These are phyloP conservation scores for Pythium scleroteichum DNA, from an alignment of 352 stramenopile species.

Conservation along the genomic window DNA sequence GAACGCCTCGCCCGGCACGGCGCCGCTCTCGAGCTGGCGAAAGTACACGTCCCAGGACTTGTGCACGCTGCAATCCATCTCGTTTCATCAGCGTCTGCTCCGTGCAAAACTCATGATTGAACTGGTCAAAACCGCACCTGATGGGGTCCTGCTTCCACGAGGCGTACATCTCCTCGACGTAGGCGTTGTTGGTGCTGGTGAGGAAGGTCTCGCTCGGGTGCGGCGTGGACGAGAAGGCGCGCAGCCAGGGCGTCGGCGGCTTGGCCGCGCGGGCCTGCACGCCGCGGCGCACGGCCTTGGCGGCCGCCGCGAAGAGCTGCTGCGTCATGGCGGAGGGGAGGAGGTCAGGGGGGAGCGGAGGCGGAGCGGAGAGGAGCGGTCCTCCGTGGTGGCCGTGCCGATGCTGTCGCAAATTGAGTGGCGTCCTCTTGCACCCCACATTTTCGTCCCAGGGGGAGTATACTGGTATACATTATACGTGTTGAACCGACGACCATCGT, in stretches of 20 bases:
- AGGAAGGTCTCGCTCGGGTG: slow-evolving; percentile 93
- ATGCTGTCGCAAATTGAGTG: slow-evolving; percentile 10
- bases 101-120: too few relatives aligned
- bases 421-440: slow-evolving; percentile 9
- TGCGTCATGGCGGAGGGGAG: slow-evolving; percentile 40
- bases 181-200: slow-evolving; percentile 93
- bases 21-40: slow-evolving; percentile 75
- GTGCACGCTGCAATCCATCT: slow-evolving; percentile 84
- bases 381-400: neutral
- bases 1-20: slow-evolving; percentile 78
- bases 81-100: too few relatives aligned
- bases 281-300: slow-evolving; percentile 54
- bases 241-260: slow-evolving; percentile 27
- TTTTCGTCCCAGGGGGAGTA: slow-evolving; percentile 8
- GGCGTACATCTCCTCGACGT: slow-evolving; percentile 98
- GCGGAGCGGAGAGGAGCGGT: slow-evolving; percentile 2
- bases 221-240: slow-evolving; percentile 62
- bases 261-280: slow-evolving; percentile 31
- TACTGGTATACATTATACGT: slow-evolving; percentile 21
- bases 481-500: slow-evolving; percentile 8
- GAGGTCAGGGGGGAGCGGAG: neutral
- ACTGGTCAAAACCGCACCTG: slow-evolving; percentile 38
- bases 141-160: slow-evolving; percentile 90
- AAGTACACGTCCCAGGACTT: slow-evolving; percentile 90
- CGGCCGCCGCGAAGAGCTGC: slow-evolving; percentile 58